phyloP scores from a whole-genome alignment of 768 basidiomycete genomes.

The Mycena indigotica region DNA sequence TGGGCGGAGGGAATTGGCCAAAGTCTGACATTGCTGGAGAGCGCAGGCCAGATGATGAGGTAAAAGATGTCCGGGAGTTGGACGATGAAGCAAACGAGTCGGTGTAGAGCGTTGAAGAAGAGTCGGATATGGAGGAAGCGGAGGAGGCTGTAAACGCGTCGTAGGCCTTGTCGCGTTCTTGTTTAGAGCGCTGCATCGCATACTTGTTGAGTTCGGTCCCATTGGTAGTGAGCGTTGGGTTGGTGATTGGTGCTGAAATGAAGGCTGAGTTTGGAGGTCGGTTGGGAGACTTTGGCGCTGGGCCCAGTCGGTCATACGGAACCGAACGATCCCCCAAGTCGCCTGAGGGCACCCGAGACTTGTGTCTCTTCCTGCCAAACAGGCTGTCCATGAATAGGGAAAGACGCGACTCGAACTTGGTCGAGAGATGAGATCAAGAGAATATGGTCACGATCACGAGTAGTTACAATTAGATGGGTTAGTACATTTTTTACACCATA shows the following conservation, averaged over 20 bases:
- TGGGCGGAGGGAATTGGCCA: conserved; percentile 42
- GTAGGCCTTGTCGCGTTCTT: conserved; percentile 59
- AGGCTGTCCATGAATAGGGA: conserved; percentile 56
- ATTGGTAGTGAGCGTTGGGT: conserved; percentile 71
- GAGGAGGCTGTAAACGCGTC: conserved; percentile 42
- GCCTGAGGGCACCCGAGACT: conserved; percentile 64
- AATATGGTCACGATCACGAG: too few relatives aligned
- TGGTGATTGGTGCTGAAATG: conserved; percentile 84
- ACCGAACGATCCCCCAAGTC: conserved; percentile 69
- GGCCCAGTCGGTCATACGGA: conserved; percentile 69
- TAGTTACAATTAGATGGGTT: too few relatives aligned
- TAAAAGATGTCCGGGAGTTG: conserved; percentile 44
- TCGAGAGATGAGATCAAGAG: too few relatives aligned
- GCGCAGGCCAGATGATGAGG: conserved; percentile 46
- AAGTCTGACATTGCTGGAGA: conserved; percentile 59
- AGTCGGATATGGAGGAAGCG: conserved; percentile 53
- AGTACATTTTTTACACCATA: too few relatives aligned
- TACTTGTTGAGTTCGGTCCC: conserved; percentile 75
- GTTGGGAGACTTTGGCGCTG: conserved; percentile 62
- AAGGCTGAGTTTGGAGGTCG: conserved; percentile 43
- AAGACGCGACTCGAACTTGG: background rate
- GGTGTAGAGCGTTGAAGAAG: conserved; percentile 61
- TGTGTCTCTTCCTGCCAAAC: conserved; percentile 56
- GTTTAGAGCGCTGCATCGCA: conserved; percentile 49
- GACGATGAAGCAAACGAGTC: conserved; percentile 47